Conservation (phyloP, 1,284 basidiomycete genomes). For the Meira miltonrushii region DNA sequence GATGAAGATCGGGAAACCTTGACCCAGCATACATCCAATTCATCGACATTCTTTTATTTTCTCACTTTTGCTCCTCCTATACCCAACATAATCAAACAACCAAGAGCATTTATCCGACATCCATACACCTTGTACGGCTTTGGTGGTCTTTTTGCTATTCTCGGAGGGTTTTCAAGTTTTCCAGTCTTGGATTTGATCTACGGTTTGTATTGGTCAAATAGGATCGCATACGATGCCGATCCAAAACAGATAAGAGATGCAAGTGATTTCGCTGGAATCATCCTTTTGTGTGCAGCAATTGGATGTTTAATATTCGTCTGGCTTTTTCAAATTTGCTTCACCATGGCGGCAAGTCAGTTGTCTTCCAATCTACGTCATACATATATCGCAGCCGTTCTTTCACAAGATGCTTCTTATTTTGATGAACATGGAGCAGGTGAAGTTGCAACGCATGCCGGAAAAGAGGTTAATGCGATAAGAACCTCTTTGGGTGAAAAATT, state of each 20-base stretch:
- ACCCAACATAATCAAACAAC: constrained; percentile 20
- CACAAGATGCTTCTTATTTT: constrained; percentile 55
- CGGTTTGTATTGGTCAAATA: constrained; percentile 38
- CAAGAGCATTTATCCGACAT: constrained; percentile 28
- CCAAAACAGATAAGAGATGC: constrained; percentile 23
- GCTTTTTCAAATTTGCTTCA: constrained; percentile 42
- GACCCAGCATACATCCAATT: constrained; percentile 6
- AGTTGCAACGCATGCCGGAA: constrained; percentile 52
- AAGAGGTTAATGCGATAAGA: constrained; percentile 53
- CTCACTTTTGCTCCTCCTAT: constrained; percentile 35
- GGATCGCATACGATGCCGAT: constrained; percentile 25
- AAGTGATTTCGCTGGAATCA: constrained; percentile 45
- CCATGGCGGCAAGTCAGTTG: constrained; percentile 49
- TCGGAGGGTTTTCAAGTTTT: constrained; percentile 33
- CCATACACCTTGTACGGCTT: constrained; percentile 36
- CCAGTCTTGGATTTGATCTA: constrained; percentile 42
- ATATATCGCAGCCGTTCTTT: constrained; percentile 54
- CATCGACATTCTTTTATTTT: constrained; percentile 36
- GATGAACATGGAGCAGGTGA: constrained; percentile 55
- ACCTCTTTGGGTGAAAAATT: constrained; percentile 54
- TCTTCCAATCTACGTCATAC: constrained; percentile 49
- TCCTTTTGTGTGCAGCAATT: constrained; percentile 48
- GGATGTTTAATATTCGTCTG: constrained; percentile 41
- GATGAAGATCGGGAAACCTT: constrained; percentile 9
- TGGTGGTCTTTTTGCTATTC: constrained; percentile 31